phyloP scores from a whole-genome alignment of 306 rosid genomes.

The Argentina anserina region DNA sequence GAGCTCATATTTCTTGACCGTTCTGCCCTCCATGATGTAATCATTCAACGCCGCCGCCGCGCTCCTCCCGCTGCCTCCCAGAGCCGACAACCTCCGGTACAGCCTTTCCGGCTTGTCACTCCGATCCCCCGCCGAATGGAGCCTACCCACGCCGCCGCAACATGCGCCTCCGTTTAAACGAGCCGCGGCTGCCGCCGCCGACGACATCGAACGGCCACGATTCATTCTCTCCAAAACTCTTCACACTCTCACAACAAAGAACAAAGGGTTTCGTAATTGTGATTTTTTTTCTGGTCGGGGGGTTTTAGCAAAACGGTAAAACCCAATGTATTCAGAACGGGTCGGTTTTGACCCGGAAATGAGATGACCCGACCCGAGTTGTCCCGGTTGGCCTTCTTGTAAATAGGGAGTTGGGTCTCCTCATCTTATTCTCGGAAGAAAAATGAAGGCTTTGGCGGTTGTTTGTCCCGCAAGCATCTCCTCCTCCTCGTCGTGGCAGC shows the following conservation, averaged over 20 bases:
- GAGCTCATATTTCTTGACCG: constrained; percentile 44
- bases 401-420: too few relatives aligned
- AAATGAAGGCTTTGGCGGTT: constrained; percentile 52
- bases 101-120: constrained; percentile 24
- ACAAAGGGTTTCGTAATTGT: background rate
- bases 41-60: constrained; percentile 49
- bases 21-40: constrained; percentile 54
- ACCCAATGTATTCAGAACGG: background rate
- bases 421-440: background rate
- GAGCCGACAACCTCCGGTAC: constrained; percentile 50
- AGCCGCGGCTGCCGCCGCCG: constrained; percentile 24
- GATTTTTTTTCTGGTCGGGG: background rate
- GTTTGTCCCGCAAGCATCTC: constrained; percentile 28
- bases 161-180: background rate
- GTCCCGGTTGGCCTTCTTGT: too few relatives aligned
- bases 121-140: too few relatives aligned
- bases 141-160: background rate
- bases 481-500: background rate
- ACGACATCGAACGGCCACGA: constrained; percentile 24
- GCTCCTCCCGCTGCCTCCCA: constrained; percentile 55
- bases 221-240: constrained; percentile 31
- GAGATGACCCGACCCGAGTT: background rate
- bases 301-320: background rate
- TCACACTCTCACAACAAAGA: too few relatives aligned
- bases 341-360: background rate